Evolutionary conservation across 2,329 filamentous ascomycete species (phyloP), one percentile per base, ranked within the genome.

Genomic region (Cercospora berteroae): DNA sequence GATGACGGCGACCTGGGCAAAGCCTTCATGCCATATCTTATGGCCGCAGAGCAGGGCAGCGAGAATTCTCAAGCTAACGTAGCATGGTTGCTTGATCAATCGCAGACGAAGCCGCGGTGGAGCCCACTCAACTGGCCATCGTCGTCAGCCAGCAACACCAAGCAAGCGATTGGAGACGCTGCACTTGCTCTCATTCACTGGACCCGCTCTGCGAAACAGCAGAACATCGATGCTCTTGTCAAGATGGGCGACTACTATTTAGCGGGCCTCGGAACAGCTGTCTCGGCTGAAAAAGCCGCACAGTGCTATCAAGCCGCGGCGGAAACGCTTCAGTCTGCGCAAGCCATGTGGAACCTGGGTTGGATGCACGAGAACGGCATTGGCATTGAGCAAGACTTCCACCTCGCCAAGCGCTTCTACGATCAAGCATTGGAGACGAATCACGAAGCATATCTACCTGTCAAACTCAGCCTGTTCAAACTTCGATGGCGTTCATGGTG

Each of bases 291-390:
- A 73, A 97, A 97, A 79, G 96, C 96, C 5, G 93, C 94, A 0
- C 89, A 91, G 55, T 99, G 95, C 81, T 99, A 99, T 75, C 90
- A 91, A 63, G 91, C 92, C 4, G 95, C 95, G 1, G 94, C 94
- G 0, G 95, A 99, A 76, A 93, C 91, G 67, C 89, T 94, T 73
- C 90, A 93, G 76, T 96, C 93, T 73, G 95, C 94, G 2, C 96
- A 99, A 80, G 95, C 96, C 13, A 88, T 97, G 66, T 99, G 93
- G 87, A 98, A 99, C 75, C 84, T 99, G 13, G 96, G 95, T 5
- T 99, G 95, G 95, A 98, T 99, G 94, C 93, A 99, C 76, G 95
- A 99, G 80, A 97, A 98, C 75, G 95, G 95, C 7, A 85, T 98
- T 60, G 93, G 94, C 1, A 87, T 98, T 20, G 90, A 91, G 64